A percentile compares a stretch with the other conserved stretches of the same genome.
Conservation (phyloP, 2,329 filamentous ascomycete species). For the Ophiosphaerella herpotricha region DNA sequence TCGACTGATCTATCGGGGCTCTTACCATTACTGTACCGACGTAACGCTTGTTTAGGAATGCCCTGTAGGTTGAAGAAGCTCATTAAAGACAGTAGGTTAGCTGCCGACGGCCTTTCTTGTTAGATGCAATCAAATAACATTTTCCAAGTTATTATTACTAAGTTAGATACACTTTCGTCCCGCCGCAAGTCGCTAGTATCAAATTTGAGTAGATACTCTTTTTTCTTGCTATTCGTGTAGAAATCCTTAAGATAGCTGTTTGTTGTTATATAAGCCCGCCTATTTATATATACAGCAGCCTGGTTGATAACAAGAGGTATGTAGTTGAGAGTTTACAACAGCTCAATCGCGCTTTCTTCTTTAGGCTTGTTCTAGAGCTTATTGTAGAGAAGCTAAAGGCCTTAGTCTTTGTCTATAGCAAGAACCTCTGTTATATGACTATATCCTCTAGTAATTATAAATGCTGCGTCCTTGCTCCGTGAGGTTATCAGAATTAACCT, state of each 20-base stretch:
- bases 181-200: constrained; percentile 40
- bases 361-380: constrained; percentile 15
- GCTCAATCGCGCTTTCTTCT: constrained; percentile 7
- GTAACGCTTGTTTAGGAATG: constrained; percentile 38
- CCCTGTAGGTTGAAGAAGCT: constrained; percentile 53
- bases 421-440: constrained; percentile 18
- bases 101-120: constrained; percentile 36
- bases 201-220: constrained; percentile 17
- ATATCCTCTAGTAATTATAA: constrained; percentile 6
- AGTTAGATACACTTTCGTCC: constrained; percentile 41
- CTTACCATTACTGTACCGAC: constrained; percentile 13
- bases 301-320: constrained; percentile 43
- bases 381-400: constrained; percentile 22
- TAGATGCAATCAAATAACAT: constrained; percentile 42
- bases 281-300: constrained; percentile 40
- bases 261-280: constrained; percentile 12
- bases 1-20: background rate
- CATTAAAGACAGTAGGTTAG: constrained; percentile 54
- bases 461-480: constrained; percentile 9
- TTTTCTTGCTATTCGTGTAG: constrained; percentile 34
- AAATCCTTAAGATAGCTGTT: constrained; percentile 48
- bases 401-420: constrained; percentile 24
- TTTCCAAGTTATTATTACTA: constrained; percentile 46
- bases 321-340: constrained; percentile 7
- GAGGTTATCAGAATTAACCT: constrained; percentile 15